Evolutionary conservation across 768 basidiomycete genomes (phyloP), one percentile per base, ranked within the genome.

Genomic region (Psilocybe sp.): DNA sequence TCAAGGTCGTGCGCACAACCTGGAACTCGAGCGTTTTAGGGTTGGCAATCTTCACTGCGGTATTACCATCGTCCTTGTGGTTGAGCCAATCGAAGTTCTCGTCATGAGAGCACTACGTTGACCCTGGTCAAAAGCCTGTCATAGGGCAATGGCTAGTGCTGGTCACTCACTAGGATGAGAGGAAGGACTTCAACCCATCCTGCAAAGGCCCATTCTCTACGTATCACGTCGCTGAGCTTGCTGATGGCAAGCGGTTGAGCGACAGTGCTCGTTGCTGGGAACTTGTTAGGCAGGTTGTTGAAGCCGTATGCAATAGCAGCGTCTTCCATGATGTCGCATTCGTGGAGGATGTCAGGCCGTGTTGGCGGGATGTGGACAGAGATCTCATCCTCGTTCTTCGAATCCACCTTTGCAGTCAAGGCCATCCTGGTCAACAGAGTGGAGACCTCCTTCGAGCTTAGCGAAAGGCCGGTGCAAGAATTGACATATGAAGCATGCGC

Each of bases 21-120:
- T 99, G 97, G 72, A 97, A 98, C 67, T 98, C 97, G 56, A 92
- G 80, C 18, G 97, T 92, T 72, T 97, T 98, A 0, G 97, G 97
- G 70, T 99, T 99, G 50, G 89, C 93, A 53, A 98, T 92, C 60
- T 88, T 89, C 54, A 98, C 84, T 1, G 89, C 96, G 16, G 81
- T 79, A 33, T 80, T 80, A 36, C 85, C 84, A 56, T 91, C 87
- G 67, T 98, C 96, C 28, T 73, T 62, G 51, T 85, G 87, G 72
- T 97, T 97, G 54, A 99, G 77, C 76, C 85, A 94, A 44, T 83
- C 87, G 63, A 98, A 99, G 73, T 98, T 98, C 72, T 99, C 97
- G 68, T 98, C 96, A 61, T 94, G 93, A 10, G 96, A 98, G 71
- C 96, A 99, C 94, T 98, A 60, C 19, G 3, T 28, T 93, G 60